These are phyloP conservation scores for Pseudonitzschia multiseries DNA, from an alignment of 108 stramenopile genomes.

Conservation along the genomic window DNA sequence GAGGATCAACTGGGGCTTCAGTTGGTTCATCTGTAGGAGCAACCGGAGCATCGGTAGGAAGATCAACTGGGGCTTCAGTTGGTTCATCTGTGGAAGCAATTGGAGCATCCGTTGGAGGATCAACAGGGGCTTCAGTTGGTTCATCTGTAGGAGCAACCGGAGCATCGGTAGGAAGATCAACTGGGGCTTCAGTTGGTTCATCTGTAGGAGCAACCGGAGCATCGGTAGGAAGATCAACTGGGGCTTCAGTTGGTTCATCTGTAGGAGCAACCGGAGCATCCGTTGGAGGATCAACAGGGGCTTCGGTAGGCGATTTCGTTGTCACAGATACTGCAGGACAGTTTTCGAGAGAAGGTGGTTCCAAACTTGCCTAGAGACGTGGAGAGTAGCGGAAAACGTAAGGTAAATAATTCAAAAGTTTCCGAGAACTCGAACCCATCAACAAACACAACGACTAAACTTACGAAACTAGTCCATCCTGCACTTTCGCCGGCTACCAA, in stretches of 20 bases:
- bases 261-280: background rate
- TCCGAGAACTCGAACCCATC: background rate
- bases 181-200: slow-evolving; percentile 20
- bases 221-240: background rate
- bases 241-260: background rate
- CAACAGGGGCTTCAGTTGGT: slow-evolving; percentile 20
- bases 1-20: slow-evolving; percentile 5
- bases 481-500: slow-evolving; percentile 26
- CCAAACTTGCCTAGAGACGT: slow-evolving; percentile 19
- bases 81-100: background rate
- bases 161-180: background rate
- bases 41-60: background rate
- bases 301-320: slow-evolving; percentile 3
- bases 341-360: slow-evolving; percentile 8
- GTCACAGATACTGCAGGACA: slow-evolving; percentile 13
- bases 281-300: background rate
- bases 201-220: background rate
- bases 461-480: slow-evolving; percentile 37
- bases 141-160: background rate
- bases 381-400: background rate
- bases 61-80: background rate
- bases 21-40: background rate
- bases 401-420: background rate
- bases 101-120: slow-evolving; percentile 2
- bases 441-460: too few relatives aligned